A percentile compares a stretch with the other conserved stretches of the same genome.
Evolutionary conservation across 345 rosid genomes (phyloP).

Genomic region (Camelina hispida): DNA sequence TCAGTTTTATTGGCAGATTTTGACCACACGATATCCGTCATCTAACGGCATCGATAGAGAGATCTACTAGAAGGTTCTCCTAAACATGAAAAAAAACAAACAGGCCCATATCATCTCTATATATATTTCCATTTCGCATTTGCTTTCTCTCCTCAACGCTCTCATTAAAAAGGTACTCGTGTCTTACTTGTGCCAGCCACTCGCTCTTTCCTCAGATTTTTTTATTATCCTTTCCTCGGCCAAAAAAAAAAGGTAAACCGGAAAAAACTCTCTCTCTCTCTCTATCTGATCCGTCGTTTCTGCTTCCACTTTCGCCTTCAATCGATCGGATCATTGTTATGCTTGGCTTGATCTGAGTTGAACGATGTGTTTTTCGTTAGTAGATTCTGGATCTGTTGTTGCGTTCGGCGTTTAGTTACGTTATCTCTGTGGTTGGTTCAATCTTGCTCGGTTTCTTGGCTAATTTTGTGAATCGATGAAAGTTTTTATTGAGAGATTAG

Average conservation of each 20-base stretch:
- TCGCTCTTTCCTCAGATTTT: constrained; percentile 11
- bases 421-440: not conserved
- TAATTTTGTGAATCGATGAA: not conserved
- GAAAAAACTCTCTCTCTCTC: constrained; percentile 4
- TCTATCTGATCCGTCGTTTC: constrained; percentile 2
- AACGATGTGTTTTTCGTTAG: constrained; percentile 21
- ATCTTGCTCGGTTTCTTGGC: not conserved
- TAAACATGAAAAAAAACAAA: not conserved
- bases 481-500: constrained; percentile 12
- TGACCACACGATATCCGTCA: constrained; percentile 51
- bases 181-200: constrained; percentile 54
- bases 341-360: constrained; percentile 19
- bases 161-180: constrained; percentile 44
- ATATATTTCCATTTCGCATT: constrained; percentile 12
- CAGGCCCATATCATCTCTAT: constrained; percentile 25
- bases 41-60: constrained; percentile 47
- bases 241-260: constrained; percentile 4
- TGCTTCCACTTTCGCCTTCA: not conserved
- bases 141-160: not conserved
- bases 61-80: constrained; percentile 59
- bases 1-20: constrained; percentile 13
- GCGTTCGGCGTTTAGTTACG: not conserved
- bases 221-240: constrained; percentile 1
- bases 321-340: not conserved
- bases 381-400: constrained; percentile 31